Percentiles rank a stretch among this genome's conserved stretches.
Evolutionary conservation across 208 protist genomes (phyloP).

Genomic region (Vickermania ingenoplastis): DNA sequence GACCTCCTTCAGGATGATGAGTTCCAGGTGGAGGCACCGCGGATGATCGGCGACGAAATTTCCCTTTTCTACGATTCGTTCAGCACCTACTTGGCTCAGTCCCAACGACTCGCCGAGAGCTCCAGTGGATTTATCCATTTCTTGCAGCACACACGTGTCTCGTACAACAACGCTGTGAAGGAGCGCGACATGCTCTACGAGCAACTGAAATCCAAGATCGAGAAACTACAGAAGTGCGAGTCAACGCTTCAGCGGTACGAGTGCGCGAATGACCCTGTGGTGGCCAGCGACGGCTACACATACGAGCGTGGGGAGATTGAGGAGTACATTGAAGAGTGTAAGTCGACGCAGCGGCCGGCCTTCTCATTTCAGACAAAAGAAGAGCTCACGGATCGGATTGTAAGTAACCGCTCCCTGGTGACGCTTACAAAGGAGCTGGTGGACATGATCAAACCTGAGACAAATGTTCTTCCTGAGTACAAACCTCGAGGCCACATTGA

Average conservation of each 20-base stretch:
- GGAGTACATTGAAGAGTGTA: constrained; percentile 69
- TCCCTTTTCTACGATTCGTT: not conserved
- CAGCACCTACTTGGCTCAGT: not conserved
- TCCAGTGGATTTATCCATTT: not conserved
- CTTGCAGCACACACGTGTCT: constrained; percentile 34
- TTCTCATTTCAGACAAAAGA: constrained; percentile 83
- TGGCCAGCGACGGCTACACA: constrained; percentile 83
- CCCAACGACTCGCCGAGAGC: not conserved
- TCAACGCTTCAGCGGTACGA: constrained; percentile 59
- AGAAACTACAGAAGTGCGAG: constrained; percentile 50
- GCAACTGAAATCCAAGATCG: constrained; percentile 40
- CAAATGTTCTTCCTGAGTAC: constrained; percentile 15
- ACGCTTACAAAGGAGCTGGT: constrained; percentile 30
- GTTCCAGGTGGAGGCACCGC: not conserved
- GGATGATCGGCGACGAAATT: not conserved
- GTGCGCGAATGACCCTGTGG: constrained; percentile 59
- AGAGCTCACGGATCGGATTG: constrained; percentile 68
- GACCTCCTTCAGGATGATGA: not conserved
- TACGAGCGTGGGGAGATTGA: constrained; percentile 63
- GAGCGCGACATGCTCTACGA: constrained; percentile 45
- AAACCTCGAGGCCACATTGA: constrained; percentile 15
- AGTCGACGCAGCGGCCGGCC: constrained; percentile 56
- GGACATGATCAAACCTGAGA: constrained; percentile 41
- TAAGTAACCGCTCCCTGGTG: constrained; percentile 63
- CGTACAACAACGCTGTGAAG: constrained; percentile 60